Conservation (phyloP, 177 flowering plant genomes). For the Telopea speciosissima region DNA sequence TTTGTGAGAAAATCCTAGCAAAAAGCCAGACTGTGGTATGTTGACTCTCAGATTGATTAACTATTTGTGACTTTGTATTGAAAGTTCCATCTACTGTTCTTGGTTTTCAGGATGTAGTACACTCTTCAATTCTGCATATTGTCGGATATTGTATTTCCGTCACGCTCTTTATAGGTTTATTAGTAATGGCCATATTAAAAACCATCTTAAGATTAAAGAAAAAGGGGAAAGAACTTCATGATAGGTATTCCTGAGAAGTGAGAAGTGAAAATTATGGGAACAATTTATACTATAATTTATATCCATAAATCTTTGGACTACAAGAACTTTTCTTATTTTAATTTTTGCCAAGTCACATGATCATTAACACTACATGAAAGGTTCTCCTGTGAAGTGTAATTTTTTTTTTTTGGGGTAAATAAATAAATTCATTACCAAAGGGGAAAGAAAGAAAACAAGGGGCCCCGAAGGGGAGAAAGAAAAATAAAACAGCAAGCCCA, state of each 20-base stretch:
- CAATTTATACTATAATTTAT: not conserved
- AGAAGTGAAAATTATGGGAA: not conserved
- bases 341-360: no score
- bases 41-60: constrained; percentile 8
- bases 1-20: constrained; percentile 84
- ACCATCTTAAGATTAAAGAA: not conserved
- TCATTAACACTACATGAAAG: no score
- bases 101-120: not conserved
- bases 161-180: not conserved
- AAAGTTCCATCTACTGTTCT: not conserved
- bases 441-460: no score
- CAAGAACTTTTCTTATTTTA: not conserved
- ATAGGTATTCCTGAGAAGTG: not conserved
- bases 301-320: not conserved
- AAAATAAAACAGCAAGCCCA: no score
- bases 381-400: not conserved
- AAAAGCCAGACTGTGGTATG: constrained; percentile 99
- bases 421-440: no score
- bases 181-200: not conserved
- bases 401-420: no score
- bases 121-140: no score
- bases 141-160: not conserved
- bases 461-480: no score
- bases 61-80: not conserved
- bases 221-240: not conserved